phyloP scores from a whole-genome alignment of 2,329 filamentous ascomycete genomes.

The Paraphoma chrysanthemicola region DNA sequence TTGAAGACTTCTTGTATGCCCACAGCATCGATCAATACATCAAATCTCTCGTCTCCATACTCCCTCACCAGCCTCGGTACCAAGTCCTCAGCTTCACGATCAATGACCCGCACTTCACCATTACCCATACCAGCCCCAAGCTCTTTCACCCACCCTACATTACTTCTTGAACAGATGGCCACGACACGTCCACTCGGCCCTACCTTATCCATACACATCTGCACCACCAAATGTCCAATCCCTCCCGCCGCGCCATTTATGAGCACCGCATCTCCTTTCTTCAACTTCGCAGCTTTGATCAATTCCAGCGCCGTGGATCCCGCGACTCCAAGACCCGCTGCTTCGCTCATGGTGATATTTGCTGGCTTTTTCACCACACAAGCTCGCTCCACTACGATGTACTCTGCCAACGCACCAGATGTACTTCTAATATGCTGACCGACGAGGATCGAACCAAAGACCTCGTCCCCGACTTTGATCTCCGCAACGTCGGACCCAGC shows the following conservation, averaged over 20 bases:
- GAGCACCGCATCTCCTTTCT: constrained; percentile 51
- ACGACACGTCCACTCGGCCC: constrained; percentile 47
- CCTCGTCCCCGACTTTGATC: constrained; percentile 41
- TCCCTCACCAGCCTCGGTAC: constrained; percentile 5
- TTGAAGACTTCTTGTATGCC: constrained; percentile 22
- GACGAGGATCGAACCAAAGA: constrained; percentile 52
- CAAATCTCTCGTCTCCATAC: constrained; percentile 12
- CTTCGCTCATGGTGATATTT: constrained; percentile 40
- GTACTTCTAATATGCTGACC: constrained; percentile 43
- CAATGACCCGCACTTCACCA: constrained; percentile 26
- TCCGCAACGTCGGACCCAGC: constrained; percentile 4
- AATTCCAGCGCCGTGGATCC: constrained; percentile 51
- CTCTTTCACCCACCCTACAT: constrained; percentile 48
- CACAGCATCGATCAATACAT: constrained; percentile 21
- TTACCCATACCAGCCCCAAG: constrained; percentile 33
- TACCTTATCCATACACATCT: constrained; percentile 51
- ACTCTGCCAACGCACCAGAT: constrained; percentile 50
- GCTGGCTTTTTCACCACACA: constrained; percentile 39
- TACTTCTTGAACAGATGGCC: constrained; percentile 56
- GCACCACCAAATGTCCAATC: constrained; percentile 56
- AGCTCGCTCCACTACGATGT: constrained; percentile 48
- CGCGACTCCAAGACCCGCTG: constrained; percentile 49
- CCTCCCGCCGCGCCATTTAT: constrained; percentile 62
- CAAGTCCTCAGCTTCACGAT: constrained; percentile 12
- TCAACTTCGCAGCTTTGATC: constrained; percentile 41